Evolutionary conservation across 805 yeast species (phyloP).

Genomic region (Wickerhamiella vanderwaltii): DNA sequence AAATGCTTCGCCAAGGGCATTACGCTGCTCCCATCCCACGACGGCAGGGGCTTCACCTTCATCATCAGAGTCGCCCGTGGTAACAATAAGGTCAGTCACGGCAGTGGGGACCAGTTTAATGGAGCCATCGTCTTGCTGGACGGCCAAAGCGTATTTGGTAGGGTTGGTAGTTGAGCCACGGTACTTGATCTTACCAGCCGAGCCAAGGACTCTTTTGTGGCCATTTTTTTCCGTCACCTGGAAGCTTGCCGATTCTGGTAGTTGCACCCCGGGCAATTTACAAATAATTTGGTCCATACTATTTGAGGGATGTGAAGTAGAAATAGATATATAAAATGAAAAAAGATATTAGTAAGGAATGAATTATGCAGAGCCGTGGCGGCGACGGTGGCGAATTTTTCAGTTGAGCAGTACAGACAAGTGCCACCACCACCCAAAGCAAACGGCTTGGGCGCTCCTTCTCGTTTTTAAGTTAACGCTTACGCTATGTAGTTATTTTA

Average conservation of each 20-base stretch:
- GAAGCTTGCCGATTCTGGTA: constrained; percentile 48
- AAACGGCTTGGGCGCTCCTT: no score
- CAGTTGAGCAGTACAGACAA: no score
- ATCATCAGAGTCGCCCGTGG: constrained; percentile 44
- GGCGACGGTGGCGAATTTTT: no score
- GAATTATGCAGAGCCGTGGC: no score
- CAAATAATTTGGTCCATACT: constrained; percentile 32
- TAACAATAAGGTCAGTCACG: constrained; percentile 47
- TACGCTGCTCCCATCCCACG: constrained; percentile 48
- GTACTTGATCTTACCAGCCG: constrained; percentile 58
- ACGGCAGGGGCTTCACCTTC: constrained; percentile 46
- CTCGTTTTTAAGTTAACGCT: no score
- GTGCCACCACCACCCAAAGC: no score
- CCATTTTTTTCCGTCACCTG: constrained; percentile 37
- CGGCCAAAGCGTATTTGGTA: constrained; percentile 55
- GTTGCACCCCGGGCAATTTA: constrained; percentile 66
- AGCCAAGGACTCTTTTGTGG: constrained; percentile 61
- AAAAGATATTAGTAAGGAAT: no score
- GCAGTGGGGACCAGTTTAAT: constrained; percentile 57
- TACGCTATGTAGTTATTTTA: no score
- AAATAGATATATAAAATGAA: neutral
- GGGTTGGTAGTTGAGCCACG: constrained; percentile 39
- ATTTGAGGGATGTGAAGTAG: neutral
- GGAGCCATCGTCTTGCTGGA: constrained; percentile 53
- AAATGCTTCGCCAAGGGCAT: constrained; percentile 83